Conservation (phyloP, 768 basidiomycete species). For the Cystobasidium onofrii region DNA sequence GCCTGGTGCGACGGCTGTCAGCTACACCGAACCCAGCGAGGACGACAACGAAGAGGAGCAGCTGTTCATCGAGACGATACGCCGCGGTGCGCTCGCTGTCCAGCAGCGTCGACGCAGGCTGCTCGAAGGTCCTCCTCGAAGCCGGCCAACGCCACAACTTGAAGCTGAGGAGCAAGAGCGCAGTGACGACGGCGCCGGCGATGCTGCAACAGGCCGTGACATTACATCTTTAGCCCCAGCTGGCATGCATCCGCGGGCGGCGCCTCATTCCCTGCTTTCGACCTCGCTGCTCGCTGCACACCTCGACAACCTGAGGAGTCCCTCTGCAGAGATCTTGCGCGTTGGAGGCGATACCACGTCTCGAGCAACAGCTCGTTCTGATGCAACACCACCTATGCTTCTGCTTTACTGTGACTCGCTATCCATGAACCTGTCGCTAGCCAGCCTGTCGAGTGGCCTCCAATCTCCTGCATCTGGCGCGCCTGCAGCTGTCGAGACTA, state of each 20-base stretch:
- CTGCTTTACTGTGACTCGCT: not conserved
- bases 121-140: not conserved
- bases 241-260: too few relatives aligned
- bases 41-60: not conserved
- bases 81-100: not conserved
- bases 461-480: too few relatives aligned
- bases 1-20: not conserved
- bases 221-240: too few relatives aligned
- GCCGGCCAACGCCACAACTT: not conserved
- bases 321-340: not conserved
- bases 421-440: not conserved
- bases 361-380: too few relatives aligned
- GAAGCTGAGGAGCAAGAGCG: not conserved
- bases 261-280: too few relatives aligned
- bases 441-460: too few relatives aligned
- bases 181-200: too few relatives aligned
- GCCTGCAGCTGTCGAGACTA: too few relatives aligned
- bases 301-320: too few relatives aligned
- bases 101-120: not conserved
- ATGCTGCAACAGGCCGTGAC: not conserved
- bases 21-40: not conserved
- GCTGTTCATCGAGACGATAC: conserved; percentile 1
- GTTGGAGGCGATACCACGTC: too few relatives aligned
- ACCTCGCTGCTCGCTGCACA: too few relatives aligned
- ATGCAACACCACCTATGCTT: not conserved